Conservation (phyloP, 306 rosid genomes). For the Fragaria iinumae region DNA sequence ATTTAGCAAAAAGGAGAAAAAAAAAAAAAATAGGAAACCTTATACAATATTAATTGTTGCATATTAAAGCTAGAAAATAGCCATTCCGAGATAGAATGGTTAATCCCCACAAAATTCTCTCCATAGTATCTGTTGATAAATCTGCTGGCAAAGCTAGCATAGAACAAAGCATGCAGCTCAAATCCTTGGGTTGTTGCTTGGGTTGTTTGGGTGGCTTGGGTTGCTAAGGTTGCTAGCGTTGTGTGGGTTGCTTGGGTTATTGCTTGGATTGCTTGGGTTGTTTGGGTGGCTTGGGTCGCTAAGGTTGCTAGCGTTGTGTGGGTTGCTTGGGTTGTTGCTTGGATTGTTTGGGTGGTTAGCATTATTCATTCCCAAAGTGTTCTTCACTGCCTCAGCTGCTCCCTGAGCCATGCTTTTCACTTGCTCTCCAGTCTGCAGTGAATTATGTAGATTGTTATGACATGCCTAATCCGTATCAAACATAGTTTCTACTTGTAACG, state of each 20-base stretch:
- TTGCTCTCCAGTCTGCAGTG: conserved; percentile 50
- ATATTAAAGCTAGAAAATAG: background rate
- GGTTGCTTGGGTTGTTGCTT: conserved; percentile 7
- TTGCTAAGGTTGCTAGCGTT: conserved; percentile 8
- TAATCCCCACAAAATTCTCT: background rate
- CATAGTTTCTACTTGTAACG: background rate
- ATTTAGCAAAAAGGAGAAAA: background rate
- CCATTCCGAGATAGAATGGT: background rate
- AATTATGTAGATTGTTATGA: background rate
- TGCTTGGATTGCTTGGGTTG: conserved; percentile 9
- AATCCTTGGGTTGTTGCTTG: conserved; percentile 14
- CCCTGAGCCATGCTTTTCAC: conserved; percentile 59
- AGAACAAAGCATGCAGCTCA: conserved; percentile 12
- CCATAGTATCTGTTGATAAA: background rate
- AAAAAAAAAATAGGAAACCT: background rate
- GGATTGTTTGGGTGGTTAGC: conserved; percentile 9
- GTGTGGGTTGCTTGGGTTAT: background rate
- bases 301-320: background rate
- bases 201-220: conserved; percentile 9
- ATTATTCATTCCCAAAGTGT: conserved; percentile 53
- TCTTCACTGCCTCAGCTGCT: conserved; percentile 53
- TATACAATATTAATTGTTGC: background rate
- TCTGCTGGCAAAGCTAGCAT: conserved; percentile 3
- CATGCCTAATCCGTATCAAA: background rate
- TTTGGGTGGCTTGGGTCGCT: conserved; percentile 14